A percentile compares a stretch with the other conserved stretches of the same genome.
Evolutionary conservation across 352 stramenopile species (phyloP).

Genomic region (Phytophthora citrophthora): DNA sequence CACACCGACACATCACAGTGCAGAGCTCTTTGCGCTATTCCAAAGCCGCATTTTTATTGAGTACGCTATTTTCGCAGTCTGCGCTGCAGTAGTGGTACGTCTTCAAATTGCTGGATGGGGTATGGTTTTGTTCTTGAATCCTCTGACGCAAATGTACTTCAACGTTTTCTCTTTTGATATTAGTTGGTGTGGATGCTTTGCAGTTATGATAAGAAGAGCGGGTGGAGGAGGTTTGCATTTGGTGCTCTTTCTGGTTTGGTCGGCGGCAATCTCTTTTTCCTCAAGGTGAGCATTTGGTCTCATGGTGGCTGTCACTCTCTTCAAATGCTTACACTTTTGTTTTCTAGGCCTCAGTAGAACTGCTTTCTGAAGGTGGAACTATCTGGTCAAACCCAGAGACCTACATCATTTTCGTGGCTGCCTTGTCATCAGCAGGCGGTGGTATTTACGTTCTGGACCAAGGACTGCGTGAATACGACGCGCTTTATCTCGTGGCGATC

Average conservation of each 20-base stretch:
- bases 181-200: constrained; percentile 82
- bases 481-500: constrained; percentile 85
- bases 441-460: constrained; percentile 85
- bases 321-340: too few relatives aligned
- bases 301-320: background rate
- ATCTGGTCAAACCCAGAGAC: constrained; percentile 74
- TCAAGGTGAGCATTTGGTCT: constrained; percentile 61
- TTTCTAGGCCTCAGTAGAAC: constrained; percentile 76
- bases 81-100: constrained; percentile 52
- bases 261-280: constrained; percentile 88
- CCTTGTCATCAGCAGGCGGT: constrained; percentile 69
- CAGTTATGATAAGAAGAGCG: constrained; percentile 65
- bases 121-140: too few relatives aligned
- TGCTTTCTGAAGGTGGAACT: constrained; percentile 73
- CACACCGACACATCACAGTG: constrained; percentile 76
- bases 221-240: constrained; percentile 82
- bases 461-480: constrained; percentile 85
- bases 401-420: constrained; percentile 73
- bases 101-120: background rate
- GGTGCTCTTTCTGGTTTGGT: constrained; percentile 80
- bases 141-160: constrained; percentile 7
- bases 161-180: constrained; percentile 2
- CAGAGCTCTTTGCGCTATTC: constrained; percentile 84
- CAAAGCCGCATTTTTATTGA: constrained; percentile 72
- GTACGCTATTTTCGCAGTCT: constrained; percentile 60